Conservation (phyloP, 306 rosid species). For the Parietaria judaica region DNA sequence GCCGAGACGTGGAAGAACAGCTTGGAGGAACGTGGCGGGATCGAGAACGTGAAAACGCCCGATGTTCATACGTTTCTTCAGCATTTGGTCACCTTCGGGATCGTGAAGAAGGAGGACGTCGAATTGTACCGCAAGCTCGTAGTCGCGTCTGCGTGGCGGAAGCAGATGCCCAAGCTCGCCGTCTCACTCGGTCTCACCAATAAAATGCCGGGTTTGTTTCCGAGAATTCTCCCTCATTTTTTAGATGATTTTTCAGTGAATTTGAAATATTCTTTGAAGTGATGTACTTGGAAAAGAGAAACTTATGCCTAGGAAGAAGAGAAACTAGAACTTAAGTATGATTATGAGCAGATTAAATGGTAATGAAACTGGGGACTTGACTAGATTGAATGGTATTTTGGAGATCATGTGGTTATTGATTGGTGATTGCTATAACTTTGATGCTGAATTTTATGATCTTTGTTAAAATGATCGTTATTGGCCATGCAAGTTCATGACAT, state of each 20-base stretch:
- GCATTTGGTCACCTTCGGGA: slow-evolving; percentile 93
- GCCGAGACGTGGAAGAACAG: slow-evolving; percentile 89
- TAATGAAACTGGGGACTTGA: too few relatives aligned
- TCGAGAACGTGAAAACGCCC: slow-evolving; percentile 84
- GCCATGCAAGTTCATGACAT: too few relatives aligned
- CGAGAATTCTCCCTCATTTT: not conserved
- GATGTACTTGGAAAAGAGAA: too few relatives aligned
- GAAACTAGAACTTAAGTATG: too few relatives aligned
- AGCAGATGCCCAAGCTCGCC: slow-evolving; percentile 97
- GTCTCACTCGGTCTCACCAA: slow-evolving; percentile 83
- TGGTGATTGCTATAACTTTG: too few relatives aligned
- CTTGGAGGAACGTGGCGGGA: slow-evolving; percentile 87
- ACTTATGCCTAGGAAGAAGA: too few relatives aligned
- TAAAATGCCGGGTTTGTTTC: slow-evolving; percentile 73
- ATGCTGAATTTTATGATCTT: too few relatives aligned
- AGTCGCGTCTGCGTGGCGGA: slow-evolving; percentile 93
- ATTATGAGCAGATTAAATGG: too few relatives aligned
- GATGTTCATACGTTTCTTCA: slow-evolving; percentile 93
- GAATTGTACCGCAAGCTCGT: slow-evolving; percentile 79
- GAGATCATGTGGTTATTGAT: too few relatives aligned
- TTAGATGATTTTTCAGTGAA: not conserved
- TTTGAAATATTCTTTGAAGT: not conserved
- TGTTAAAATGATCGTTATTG: too few relatives aligned
- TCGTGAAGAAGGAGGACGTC: slow-evolving; percentile 63
- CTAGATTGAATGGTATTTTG: too few relatives aligned